Conservation (phyloP, 2,329 filamentous ascomycete species). For the Pseudogymnoascus sp. region DNA sequence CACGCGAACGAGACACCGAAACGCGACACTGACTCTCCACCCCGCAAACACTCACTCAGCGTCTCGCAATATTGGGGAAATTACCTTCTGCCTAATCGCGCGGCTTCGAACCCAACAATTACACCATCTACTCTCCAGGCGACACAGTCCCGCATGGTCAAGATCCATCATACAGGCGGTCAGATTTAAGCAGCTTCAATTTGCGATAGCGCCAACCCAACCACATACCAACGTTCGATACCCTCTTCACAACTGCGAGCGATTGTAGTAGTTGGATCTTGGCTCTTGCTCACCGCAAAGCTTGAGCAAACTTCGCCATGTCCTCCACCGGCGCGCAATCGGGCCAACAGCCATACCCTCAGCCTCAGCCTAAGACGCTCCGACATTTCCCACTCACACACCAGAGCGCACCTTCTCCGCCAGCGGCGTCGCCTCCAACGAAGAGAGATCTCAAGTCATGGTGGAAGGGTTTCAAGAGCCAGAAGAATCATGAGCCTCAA, state of each 20-base stretch:
- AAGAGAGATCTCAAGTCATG: slow-evolving; percentile 88
- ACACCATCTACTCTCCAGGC: neutral
- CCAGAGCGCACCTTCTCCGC: slow-evolving; percentile 6
- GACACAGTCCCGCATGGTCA: neutral
- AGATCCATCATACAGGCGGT: neutral
- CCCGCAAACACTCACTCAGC: neutral
- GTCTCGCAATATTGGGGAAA: neutral
- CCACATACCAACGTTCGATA: neutral
- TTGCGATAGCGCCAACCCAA: neutral
- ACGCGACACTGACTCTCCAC: slow-evolving; percentile 8
- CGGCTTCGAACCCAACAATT: neutral
- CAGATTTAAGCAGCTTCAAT: neutral
- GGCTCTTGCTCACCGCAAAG: neutral
- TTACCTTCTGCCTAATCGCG: neutral
- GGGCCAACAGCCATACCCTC: neutral
- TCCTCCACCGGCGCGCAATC: neutral
- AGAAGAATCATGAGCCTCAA: slow-evolving; percentile 48
- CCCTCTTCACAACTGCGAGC: neutral
- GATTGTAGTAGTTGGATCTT: neutral
- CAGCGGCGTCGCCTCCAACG: slow-evolving; percentile 62
- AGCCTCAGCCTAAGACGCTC: neutral
- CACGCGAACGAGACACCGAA: neutral
- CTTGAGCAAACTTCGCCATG: slow-evolving; percentile 4
- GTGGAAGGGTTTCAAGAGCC: slow-evolving; percentile 90
- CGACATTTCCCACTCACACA: neutral